These are phyloP conservation scores for Colletotrichum orchidophilum DNA, from an alignment of 2,329 filamentous ascomycete genomes.

Conservation along the genomic window DNA sequence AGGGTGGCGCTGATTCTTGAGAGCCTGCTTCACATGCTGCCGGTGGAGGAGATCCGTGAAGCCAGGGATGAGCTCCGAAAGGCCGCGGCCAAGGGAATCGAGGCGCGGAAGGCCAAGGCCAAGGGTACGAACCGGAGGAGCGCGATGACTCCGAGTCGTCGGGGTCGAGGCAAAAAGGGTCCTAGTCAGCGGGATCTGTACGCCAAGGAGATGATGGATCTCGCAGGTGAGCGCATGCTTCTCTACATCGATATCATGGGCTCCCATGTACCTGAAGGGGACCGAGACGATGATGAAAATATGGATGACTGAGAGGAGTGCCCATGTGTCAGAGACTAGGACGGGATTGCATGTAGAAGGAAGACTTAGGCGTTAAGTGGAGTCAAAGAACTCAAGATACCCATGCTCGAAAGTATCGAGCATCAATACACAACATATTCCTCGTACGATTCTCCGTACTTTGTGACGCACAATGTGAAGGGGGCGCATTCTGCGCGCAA, in stretches of 20 bases:
- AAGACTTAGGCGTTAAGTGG: background rate
- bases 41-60: constrained; percentile 44
- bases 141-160: constrained; percentile 37
- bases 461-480: background rate
- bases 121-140: constrained; percentile 47
- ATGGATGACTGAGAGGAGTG: constrained; percentile 18
- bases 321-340: background rate
- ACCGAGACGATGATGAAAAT: background rate
- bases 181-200: constrained; percentile 48
- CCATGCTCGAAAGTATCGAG: background rate
- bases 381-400: constrained; percentile 8
- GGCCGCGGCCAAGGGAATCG: constrained; percentile 57
- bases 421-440: background rate
- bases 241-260: constrained; percentile 29
- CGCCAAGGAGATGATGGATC: constrained; percentile 54
- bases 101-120: constrained; percentile 58
- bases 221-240: constrained; percentile 55
- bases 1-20: constrained; percentile 78
- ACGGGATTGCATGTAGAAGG: background rate
- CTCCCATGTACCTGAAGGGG: background rate
- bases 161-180: constrained; percentile 35
- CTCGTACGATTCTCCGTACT: background rate
- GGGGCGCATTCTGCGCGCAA: background rate
- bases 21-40: constrained; percentile 66
- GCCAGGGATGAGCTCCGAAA: constrained; percentile 48